Percentiles rank a stretch among this genome's conserved stretches.
phyloP scores from a whole-genome alignment of 2,329 filamentous ascomycete genomes.

The Penicillium sp. region DNA sequence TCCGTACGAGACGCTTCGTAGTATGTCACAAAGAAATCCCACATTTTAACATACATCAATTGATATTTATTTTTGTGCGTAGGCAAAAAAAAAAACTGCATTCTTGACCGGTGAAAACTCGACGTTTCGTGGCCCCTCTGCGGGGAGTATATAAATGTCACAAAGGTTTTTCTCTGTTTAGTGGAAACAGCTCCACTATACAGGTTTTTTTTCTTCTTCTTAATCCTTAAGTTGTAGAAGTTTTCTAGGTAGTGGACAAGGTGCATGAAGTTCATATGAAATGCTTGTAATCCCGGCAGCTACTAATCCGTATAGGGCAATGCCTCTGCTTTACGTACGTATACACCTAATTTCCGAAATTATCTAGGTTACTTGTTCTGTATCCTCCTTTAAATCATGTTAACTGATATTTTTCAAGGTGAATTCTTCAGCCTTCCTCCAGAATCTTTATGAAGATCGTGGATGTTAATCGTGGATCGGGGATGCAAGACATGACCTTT shows the following conservation, averaged over 20 bases:
- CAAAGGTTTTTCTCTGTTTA: conserved; percentile 19
- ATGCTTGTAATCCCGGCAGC: neutral
- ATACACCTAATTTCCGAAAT: neutral
- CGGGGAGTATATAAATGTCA: conserved; percentile 17
- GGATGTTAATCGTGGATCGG: conserved; percentile 17
- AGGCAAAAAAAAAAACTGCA: conserved; percentile 1
- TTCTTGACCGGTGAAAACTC: conserved; percentile 20
- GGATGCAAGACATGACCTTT: conserved; percentile 20
- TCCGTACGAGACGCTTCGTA: neutral
- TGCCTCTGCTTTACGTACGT: neutral
- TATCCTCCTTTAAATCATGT: neutral
- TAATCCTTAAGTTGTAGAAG: conserved; percentile 19
- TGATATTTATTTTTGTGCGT: neutral
- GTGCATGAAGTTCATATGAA: conserved; percentile 16
- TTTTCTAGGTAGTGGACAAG: conserved; percentile 24
- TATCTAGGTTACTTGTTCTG: neutral
- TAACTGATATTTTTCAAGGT: neutral
- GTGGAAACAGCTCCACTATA: conserved; percentile 20
- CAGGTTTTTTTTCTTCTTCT: conserved; percentile 14
- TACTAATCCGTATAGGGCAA: neutral
- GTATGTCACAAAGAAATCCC: neutral
- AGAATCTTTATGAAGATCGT: neutral
- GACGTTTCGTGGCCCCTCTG: conserved; percentile 21
- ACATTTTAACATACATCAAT: neutral
- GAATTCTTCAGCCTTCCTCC: neutral